phyloP scores from a whole-genome alignment of 305 asterid species.

The Fraxinus velutina region DNA sequence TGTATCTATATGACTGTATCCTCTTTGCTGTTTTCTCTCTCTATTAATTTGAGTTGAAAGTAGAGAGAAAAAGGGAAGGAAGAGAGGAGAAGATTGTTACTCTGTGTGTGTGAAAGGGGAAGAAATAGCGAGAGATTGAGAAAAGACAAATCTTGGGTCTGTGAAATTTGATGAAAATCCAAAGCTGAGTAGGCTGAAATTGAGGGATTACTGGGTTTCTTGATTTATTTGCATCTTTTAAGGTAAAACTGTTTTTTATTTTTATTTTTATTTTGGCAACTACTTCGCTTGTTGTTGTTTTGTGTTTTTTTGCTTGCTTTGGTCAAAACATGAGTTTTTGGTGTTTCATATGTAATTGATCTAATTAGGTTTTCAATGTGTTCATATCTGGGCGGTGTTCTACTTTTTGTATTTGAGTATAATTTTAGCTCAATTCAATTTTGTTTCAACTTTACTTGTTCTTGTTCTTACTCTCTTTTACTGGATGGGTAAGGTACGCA shows the following conservation, averaged over 20 bases:
- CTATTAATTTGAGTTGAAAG: background rate
- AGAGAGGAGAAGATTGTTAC: background rate
- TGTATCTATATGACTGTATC: background rate
- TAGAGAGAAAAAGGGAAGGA: background rate
- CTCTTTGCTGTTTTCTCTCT: conserved; percentile 2
- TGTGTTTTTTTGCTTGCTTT: conserved; percentile 13
- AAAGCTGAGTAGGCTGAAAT: conserved; percentile 29
- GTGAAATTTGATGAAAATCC: conserved; percentile 26
- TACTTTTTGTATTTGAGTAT: background rate
- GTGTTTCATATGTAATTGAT: conserved; percentile 22
- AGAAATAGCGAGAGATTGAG: conserved; percentile 20
- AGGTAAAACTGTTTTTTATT: conserved; percentile 20
- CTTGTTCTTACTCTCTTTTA: background rate
- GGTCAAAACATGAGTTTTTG: conserved; percentile 19
- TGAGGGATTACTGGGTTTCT: conserved; percentile 18
- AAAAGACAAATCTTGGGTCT: conserved; percentile 24
- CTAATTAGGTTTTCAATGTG: conserved; percentile 13
- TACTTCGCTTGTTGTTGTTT: conserved; percentile 17
- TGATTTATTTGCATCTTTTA: conserved; percentile 27
- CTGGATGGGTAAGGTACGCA: conserved; percentile 24
- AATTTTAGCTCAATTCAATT: conserved; percentile 6
- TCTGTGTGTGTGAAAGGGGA: background rate
- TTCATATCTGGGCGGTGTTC: conserved; percentile 16
- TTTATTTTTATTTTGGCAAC: background rate
- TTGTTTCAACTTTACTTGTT: conserved; percentile 18